phyloP scores from a whole-genome alignment of 176 grass and related monocot genomes.

The Musa acuminata region DNA sequence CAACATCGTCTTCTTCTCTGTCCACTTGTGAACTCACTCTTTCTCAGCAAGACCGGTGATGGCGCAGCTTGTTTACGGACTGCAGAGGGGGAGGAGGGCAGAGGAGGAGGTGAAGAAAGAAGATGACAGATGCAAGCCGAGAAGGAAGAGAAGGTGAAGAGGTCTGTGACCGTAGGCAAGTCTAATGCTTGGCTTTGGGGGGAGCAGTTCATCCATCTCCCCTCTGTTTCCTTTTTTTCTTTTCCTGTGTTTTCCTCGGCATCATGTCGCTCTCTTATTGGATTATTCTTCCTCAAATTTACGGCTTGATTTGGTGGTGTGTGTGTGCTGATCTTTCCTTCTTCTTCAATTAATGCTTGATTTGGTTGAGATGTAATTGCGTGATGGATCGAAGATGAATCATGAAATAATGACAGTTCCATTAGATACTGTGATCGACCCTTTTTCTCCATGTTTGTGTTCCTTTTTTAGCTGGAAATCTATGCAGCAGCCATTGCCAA shows the following conservation, averaged over 20 bases:
- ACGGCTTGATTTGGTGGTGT: too few species aligned
- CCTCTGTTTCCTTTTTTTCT: background rate
- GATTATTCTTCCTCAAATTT: too few species aligned
- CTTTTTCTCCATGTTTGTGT: too few species aligned
- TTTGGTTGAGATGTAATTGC: too few species aligned
- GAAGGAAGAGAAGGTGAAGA: constrained; percentile 8
- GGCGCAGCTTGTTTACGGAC: background rate
- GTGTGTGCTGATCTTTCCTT: background rate
- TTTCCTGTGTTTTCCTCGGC: too few species aligned
- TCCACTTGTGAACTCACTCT: background rate
- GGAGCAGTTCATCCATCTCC: background rate
- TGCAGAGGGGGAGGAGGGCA: background rate
- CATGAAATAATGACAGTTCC: too few species aligned
- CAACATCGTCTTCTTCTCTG: background rate
- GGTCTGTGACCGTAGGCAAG: constrained; percentile 40
- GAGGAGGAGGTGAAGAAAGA: background rate
- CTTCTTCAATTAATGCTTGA: background rate
- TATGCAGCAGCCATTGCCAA: too few species aligned
- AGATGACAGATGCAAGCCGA: constrained; percentile 1
- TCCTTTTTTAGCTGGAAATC: too few species aligned
- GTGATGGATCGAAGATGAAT: too few species aligned
- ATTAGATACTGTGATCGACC: too few species aligned
- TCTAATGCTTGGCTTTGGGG: constrained; percentile 56
- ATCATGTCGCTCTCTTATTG: too few species aligned
- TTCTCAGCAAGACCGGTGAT: background rate